Percentiles rank a stretch among this genome's conserved stretches.
phyloP scores from a whole-genome alignment of 352 stramenopile species.

The Phytophthora syringae region DNA sequence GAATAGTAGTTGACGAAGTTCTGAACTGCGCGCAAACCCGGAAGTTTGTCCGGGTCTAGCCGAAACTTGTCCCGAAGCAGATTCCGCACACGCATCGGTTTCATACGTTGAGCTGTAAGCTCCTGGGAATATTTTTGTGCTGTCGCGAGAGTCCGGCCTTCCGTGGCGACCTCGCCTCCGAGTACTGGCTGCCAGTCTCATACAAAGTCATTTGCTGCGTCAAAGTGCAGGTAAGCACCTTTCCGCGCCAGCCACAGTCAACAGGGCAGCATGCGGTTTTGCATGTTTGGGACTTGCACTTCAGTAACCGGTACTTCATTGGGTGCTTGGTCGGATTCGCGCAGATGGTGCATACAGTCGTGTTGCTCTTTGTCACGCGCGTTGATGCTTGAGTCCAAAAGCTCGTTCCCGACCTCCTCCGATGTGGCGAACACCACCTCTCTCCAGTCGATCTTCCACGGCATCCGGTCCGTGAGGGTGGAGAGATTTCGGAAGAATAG shows the following conservation, averaged over 20 bases:
- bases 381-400: constrained; percentile 2
- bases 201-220: background rate
- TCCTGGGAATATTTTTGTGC: background rate
- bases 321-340: background rate
- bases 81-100: constrained; percentile 1
- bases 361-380: background rate
- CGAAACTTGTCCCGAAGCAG: background rate
- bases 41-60: background rate
- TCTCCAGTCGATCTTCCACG: constrained; percentile 4
- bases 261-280: background rate
- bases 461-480: background rate
- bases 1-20: constrained; percentile 14
- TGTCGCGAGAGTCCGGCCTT: background rate
- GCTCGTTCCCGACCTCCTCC: background rate
- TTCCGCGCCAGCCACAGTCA: background rate
- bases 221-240: constrained; percentile 1
- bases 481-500: background rate
- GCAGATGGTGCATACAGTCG: background rate
- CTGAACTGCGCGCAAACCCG: constrained; percentile 3
- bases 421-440: background rate
- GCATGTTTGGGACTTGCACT: constrained; percentile 3
- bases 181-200: background rate
- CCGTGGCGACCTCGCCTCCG: background rate
- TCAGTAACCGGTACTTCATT: constrained; percentile 7
- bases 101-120: background rate